Evolutionary conservation across 2,329 filamentous ascomycete genomes (phyloP), one percentile per base, ranked within the genome.

Genomic region (Pseudocercospora musae): DNA sequence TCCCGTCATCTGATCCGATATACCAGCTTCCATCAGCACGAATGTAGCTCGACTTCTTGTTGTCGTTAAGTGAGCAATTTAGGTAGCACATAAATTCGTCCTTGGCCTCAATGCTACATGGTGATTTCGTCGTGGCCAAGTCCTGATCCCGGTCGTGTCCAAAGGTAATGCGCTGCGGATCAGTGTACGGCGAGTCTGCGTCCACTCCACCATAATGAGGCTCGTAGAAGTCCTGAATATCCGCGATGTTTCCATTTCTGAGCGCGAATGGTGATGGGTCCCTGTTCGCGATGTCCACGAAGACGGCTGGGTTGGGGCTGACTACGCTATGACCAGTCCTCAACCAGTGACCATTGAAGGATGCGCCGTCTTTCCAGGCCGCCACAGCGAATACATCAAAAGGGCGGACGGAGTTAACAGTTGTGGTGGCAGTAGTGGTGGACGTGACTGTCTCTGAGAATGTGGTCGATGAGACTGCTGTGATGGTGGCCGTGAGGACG

Each of bases 41-140:
- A 8, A 56, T 7, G 25, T 56, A 56, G n/a, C 40, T 56, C n/a
- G 53, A 21, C 53, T 21, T 56, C 29, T 29, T 56, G 8, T 49
- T 13, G 33, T 44, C 33, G 2, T 20, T 18, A 42, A 56, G 4
- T 1, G 15, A 18, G 25, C 53, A 56, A 20, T 56, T 15, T n/a
- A 56, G 9, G 33, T 56, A 56, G 23, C 53, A 56, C 53, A 56
- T 56, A 20, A 20, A 56, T n/a, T 56, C 53, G 23, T 56, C 53
- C 31, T 56, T 56, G 31, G 25, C 53, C 5, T 56, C 53, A 21
- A 56, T 42, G n/a, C 29, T 56, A 18, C 53, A 56, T 13, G 53
- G 18, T 42, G 27, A 23, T 25, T 49, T 49, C 7, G 18, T 49
- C 18, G 21, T 49, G 7, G 33, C 33, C 37, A 13, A n/a, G n/a